Conservation (phyloP, 129 eudicot genomes). For the Mikania micrantha region DNA sequence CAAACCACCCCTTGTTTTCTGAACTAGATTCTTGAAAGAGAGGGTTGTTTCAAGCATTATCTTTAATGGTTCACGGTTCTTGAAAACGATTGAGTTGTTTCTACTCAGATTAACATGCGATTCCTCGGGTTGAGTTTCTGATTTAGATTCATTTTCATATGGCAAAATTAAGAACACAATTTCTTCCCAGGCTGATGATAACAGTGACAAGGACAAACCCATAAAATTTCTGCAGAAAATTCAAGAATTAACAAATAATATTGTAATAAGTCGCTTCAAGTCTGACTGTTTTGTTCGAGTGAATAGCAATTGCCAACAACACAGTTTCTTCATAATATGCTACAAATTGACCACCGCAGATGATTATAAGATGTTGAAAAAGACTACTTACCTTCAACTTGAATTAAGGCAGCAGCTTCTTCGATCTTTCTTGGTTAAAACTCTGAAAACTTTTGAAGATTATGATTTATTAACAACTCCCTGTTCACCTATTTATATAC, state of each 20-base stretch:
- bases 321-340: no score
- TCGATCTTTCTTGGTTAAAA: not conserved
- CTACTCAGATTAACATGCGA: not conserved
- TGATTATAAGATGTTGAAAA: not conserved
- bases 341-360: no score
- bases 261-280: no score
- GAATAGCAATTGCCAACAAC: no score
- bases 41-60: slow-evolving; percentile 55
- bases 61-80: slow-evolving; percentile 43
- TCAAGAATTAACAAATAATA: no score
- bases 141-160: slow-evolving; percentile 24
- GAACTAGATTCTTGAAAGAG: slow-evolving; percentile 68
- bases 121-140: slow-evolving; percentile 31
- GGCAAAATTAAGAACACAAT: slow-evolving; percentile 30
- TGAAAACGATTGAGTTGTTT: slow-evolving; percentile 37
- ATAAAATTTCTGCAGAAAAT: slow-evolving; percentile 20
- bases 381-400: slow-evolving; percentile 18
- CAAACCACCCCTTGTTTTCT: slow-evolving; percentile 28
- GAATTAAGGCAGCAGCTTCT: slow-evolving; percentile 13
- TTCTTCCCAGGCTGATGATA: slow-evolving; percentile 58
- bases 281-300: no score
- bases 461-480: slow-evolving; percentile 18
- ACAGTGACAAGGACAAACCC: slow-evolving; percentile 53
- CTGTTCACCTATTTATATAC: slow-evolving; percentile 15
- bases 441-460: slow-evolving; percentile 7